Base-by-base conservation (phyloP, 352 stramenopile species). In the Plasmopara muralis region DNA sequence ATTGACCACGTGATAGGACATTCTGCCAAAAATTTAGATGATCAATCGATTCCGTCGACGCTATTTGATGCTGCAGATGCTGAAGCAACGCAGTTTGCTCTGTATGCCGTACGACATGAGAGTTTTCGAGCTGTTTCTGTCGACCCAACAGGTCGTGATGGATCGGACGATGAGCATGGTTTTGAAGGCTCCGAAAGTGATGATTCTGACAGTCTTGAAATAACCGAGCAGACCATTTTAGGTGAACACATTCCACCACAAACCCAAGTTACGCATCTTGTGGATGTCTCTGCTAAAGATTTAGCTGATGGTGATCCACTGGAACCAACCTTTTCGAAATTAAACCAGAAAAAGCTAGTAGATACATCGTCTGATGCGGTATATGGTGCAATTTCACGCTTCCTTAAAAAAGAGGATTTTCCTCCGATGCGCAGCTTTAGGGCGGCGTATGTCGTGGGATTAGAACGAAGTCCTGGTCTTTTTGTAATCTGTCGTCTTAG, bases 321-420 rank as follows among this genome's bases (percentile, higher is more conserved):
- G n/a, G 56, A 62, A 31, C 28, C 45, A 9, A 59, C 18, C 16
- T 74, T 68, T 20, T 43, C 53, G 7, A 62, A 57, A 14, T 16
- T 43, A 12, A 54, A 65, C 1, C 45, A 47, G 2, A 40, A n/a
- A 30, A 69, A 41, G 50, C 67, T 31, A 62, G 51, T 82, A 10
- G 77, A 84, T 47, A 69, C 63, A 0, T 88, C 77, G 0, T 57
- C 29, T 4, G 78, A 86, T 50, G 72, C 70, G 16, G 50, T 78
- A 0, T 89, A 82, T 42, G 76, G 74, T 10, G 62, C 62, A 15
- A 70, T 89, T 15, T 65, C 77, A 49, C 74, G 78, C 0, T 88
- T 89, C 46, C 50, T 91, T 13, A 68, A 70, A 18, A 68, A 66
- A 12, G 72, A 86, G 9, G 81, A 91, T 47, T 82, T 83, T 20